Percentiles rank a stretch among this genome's conserved stretches.
phyloP scores from a whole-genome alignment of 106 monocot genomes.

The Cymbidium sinense region DNA sequence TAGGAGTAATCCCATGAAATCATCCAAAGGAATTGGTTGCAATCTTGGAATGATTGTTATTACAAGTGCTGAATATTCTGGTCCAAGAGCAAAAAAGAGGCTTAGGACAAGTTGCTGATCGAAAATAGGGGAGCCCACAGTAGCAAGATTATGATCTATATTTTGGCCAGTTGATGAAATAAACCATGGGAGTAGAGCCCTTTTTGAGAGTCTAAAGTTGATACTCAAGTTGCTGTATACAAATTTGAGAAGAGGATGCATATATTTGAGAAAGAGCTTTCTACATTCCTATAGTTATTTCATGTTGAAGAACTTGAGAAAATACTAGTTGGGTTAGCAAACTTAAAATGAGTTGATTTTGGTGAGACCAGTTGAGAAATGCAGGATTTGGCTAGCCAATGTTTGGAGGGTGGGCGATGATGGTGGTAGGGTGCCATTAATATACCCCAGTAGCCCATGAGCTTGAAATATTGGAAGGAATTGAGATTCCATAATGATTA shows the following conservation, averaged over 20 bases:
- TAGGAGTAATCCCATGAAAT: too few relatives aligned
- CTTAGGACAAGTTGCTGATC: too few relatives aligned
- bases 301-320: background rate
- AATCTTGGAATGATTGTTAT: too few relatives aligned
- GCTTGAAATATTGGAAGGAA: background rate
- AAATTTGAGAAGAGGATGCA: too few relatives aligned
- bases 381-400: background rate
- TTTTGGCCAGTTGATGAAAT: too few relatives aligned
- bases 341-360: background rate
- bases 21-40: too few relatives aligned
- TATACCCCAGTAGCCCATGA: background rate
- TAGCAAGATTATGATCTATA: too few relatives aligned
- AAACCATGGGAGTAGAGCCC: background rate
- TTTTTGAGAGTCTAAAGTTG: background rate
- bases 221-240: background rate
- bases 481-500: background rate
- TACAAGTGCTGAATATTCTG: too few relatives aligned
- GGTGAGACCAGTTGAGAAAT: background rate
- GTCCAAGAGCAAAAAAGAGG: too few relatives aligned
- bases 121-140: too few relatives aligned
- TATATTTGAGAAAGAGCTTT: background rate
- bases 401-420: background rate
- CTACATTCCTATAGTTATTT: background rate
- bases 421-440: background rate
- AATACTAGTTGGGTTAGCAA: background rate